Base-by-base conservation (phyloP, 2,329 filamentous ascomycete genomes). In the Ilyonectria robusta region DNA sequence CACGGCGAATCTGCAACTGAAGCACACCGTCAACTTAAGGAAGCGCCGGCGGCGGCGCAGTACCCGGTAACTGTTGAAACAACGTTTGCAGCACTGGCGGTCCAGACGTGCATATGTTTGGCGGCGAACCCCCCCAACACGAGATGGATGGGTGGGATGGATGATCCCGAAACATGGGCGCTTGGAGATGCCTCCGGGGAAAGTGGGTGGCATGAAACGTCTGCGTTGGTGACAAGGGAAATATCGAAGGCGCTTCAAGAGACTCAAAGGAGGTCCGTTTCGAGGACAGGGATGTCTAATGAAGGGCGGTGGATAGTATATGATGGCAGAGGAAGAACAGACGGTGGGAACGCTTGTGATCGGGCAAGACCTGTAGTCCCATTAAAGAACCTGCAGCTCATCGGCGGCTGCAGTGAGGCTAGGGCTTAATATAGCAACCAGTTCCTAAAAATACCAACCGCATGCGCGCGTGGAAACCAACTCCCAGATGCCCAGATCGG, bases 391-490 rank as follows among this genome's bases (percentile, higher is more conserved):
- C 66, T 77, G 77, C 79, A 78, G 72, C 67, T 73, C 72, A 71
- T 70, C 53, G 72, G 73, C 70, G 75, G 76, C 75, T 81, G 77
- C 79, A 81, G 69, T 75, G 77, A 79, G 78, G 76, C 78, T 79
- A 71, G 68, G 67, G 70, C 79, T 78, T 76, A 78, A 76, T 78
- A 79, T 81, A 81, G 79, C 70, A 82, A 76, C 67, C 67, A 62
- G 57, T 66, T 70, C 78, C 77, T 79, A 79, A 79, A 80, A 79
- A 78, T 78, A 74, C 50, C 59, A 53, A 60, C 64, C 60, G 50
- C 56, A 58, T 56, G 48, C 23, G 37, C 35, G 35, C 35, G 19
- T 48, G 33, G 23, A 42, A 51, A 40, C 44, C 58, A 37, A 31
- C 51, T 51, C 47, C 21, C 15, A 56, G 57, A 65, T 51, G 44